Conservation (phyloP, 2,329 filamentous ascomycete species). For the Fonsecaea monophora region DNA sequence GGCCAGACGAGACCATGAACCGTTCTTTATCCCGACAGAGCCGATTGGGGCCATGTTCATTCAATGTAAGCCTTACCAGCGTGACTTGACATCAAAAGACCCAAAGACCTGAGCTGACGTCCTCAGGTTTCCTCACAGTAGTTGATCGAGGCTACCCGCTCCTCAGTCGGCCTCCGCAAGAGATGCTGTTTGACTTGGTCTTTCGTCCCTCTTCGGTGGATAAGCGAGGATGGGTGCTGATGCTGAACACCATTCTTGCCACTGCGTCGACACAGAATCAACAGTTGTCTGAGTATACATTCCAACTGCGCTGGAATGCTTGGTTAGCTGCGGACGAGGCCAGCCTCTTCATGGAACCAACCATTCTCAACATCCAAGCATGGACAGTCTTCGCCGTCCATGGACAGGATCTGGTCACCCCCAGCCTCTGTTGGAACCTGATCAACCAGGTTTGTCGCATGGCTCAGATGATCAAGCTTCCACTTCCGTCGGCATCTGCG, state of each 20-base stretch:
- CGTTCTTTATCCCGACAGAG: conserved; percentile 14
- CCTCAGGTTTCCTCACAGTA: background rate
- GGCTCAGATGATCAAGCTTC: conserved; percentile 18
- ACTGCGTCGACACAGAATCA: conserved; percentile 14
- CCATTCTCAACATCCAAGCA: conserved; percentile 17
- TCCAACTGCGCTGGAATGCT: conserved; percentile 16
- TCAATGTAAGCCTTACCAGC: background rate
- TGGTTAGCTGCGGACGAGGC: conserved; percentile 20
- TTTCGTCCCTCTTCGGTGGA: conserved; percentile 12
- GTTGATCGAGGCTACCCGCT: conserved; percentile 8
- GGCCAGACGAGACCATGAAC: conserved; percentile 8
- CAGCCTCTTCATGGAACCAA: conserved; percentile 14
- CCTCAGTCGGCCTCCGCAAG: conserved; percentile 6
- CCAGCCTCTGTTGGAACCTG: conserved; percentile 13
- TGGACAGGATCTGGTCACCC: conserved; percentile 20
- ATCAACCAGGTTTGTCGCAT: conserved; percentile 13
- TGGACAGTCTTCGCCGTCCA: conserved; percentile 15
- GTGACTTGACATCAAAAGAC: background rate
- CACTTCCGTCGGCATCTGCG: background rate
- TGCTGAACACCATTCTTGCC: conserved; percentile 19
- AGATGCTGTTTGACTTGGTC: conserved; percentile 11
- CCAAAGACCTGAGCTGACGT: background rate
- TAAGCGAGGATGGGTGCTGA: conserved; percentile 11
- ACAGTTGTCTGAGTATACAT: conserved; percentile 7
- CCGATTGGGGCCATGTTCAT: conserved; percentile 7